A percentile compares a stretch with the other conserved stretches of the same genome.
phyloP scores from a whole-genome alignment of 2,329 filamentous ascomycete genomes.

The Apiospora marii region DNA sequence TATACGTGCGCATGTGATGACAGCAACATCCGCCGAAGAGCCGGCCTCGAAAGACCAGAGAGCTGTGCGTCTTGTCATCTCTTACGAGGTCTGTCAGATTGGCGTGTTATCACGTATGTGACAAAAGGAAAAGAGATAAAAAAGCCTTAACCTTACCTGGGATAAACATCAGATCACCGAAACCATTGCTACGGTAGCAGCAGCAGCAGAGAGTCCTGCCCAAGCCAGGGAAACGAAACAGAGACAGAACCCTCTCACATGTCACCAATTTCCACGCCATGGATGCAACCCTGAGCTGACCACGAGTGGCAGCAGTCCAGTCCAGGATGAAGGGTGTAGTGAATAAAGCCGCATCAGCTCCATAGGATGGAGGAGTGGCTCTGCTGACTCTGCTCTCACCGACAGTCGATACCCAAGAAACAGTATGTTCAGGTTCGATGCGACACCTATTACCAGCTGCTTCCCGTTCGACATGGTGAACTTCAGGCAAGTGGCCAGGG shows the following conservation, averaged over 20 bases:
- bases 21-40: neutral
- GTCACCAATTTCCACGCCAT: neutral
- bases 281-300: too few species aligned
- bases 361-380: neutral
- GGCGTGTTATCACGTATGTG: neutral
- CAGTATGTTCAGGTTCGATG: neutral
- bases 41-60: neutral
- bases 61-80: neutral
- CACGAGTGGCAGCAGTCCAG: neutral
- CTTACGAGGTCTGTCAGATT: conserved; percentile 6
- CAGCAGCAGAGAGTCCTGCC: neutral
- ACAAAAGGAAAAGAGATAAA: neutral
- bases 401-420: neutral
- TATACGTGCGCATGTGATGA: neutral
- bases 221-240: neutral
- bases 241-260: neutral
- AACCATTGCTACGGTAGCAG: neutral
- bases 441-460: neutral
- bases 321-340: neutral
- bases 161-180: neutral
- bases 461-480: neutral
- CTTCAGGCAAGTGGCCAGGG: neutral
- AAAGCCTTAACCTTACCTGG: neutral
- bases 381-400: neutral
- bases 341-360: neutral